A percentile compares a stretch with the other conserved stretches of the same genome.
These are phyloP conservation scores for Plenodomus lindquistii DNA, from an alignment of 2,329 filamentous ascomycete species.

Conservation along the genomic window DNA sequence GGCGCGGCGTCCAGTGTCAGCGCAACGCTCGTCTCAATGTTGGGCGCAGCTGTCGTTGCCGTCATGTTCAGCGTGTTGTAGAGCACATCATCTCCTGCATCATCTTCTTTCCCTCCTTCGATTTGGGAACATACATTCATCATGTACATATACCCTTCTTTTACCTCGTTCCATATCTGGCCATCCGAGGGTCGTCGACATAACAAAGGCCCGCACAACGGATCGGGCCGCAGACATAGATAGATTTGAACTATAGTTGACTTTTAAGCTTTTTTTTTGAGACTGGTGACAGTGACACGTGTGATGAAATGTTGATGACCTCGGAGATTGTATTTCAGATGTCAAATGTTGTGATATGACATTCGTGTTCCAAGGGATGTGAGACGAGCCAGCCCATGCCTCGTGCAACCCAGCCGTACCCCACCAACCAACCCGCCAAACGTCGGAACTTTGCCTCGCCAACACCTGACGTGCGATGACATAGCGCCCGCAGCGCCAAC, in stretches of 20 bases:
- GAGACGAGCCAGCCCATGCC: background rate
- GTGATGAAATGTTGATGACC: background rate
- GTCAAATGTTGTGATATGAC: background rate
- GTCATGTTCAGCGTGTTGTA: slow-evolving; percentile 28
- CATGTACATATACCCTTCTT: slow-evolving; percentile 19
- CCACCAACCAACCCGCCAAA: background rate
- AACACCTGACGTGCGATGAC: slow-evolving; percentile 20
- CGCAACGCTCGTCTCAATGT: slow-evolving; percentile 18
- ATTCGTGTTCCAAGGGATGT: background rate
- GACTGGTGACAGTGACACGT: background rate
- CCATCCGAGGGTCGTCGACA: background rate
- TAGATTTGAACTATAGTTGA: background rate
- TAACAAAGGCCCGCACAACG: background rate
- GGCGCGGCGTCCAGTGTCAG: slow-evolving; percentile 27
- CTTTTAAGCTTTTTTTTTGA: background rate
- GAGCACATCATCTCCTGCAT: slow-evolving; percentile 11
- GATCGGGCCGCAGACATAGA: background rate
- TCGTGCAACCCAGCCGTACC: background rate
- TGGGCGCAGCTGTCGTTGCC: slow-evolving; percentile 24
- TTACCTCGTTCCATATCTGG: slow-evolving; percentile 3
- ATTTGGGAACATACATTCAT: background rate
- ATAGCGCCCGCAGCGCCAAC: slow-evolving; percentile 14
- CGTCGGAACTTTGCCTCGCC: background rate
- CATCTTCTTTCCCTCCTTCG: slow-evolving; percentile 1
- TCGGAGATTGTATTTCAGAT: background rate